These are phyloP conservation scores for Schwanniomyces etchellsii DNA, from an alignment of 1,139 yeast species.

Conservation along the genomic window DNA sequence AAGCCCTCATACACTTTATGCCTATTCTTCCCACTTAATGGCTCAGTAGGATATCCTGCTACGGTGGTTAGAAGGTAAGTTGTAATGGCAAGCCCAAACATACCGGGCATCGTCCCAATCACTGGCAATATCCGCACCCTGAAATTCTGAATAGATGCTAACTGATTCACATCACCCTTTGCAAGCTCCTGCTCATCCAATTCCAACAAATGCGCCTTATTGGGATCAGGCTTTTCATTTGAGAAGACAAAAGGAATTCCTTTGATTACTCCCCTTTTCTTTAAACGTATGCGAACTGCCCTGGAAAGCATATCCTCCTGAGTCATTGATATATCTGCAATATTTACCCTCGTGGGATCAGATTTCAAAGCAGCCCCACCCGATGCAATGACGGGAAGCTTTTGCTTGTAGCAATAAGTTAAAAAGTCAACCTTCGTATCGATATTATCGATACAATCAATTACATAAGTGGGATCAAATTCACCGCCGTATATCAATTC, in stretches of 20 bases:
- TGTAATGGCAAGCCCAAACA: constrained; percentile 87
- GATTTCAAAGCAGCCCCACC: constrained; percentile 91
- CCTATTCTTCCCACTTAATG: constrained; percentile 88
- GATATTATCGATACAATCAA: constrained; percentile 93
- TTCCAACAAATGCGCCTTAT: constrained; percentile 82
- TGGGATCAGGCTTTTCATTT: constrained; percentile 93
- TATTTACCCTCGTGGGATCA: constrained; percentile 42
- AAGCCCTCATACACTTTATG: constrained; percentile 78
- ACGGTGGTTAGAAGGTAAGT: constrained; percentile 74
- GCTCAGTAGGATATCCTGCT: constrained; percentile 84
- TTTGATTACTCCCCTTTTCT: constrained; percentile 65
- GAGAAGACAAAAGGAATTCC: constrained; percentile 89
- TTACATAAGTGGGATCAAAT: constrained; percentile 64
- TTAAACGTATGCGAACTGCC: constrained; percentile 75
- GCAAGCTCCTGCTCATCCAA: constrained; percentile 72
- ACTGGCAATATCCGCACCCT: constrained; percentile 93
- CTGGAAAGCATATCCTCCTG: constrained; percentile 95
- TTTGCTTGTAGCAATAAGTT: constrained; percentile 58
- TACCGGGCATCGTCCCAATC: constrained; percentile 92
- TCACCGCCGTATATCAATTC: constrained; percentile 50
- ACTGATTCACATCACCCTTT: constrained; percentile 80
- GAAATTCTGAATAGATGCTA: constrained; percentile 82
- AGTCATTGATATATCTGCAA: constrained; percentile 46
- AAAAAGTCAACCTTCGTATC: constrained; percentile 90
- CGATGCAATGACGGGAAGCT: constrained; percentile 68